phyloP scores from a whole-genome alignment of 2,329 filamentous ascomycete genomes.

The Aspergillus felis region DNA sequence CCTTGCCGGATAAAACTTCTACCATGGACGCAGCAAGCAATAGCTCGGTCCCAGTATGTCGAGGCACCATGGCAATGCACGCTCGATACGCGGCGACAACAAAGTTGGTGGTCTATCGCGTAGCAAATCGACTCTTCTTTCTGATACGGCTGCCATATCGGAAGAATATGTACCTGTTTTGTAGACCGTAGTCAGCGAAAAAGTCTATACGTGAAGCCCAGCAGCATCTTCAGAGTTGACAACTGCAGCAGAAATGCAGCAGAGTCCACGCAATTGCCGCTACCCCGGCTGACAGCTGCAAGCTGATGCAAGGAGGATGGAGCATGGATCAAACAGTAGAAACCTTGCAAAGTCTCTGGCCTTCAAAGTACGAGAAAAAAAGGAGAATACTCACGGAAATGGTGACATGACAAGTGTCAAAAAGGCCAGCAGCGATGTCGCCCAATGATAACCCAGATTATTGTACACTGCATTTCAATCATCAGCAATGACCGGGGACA shows the following conservation, averaged over 20 bases:
- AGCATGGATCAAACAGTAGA: background rate
- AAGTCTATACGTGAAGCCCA: background rate
- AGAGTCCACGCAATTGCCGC: background rate
- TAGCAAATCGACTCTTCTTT: slow-evolving; percentile 39
- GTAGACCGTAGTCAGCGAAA: slow-evolving; percentile 2
- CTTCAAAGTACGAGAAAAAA: background rate
- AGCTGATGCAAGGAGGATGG: background rate
- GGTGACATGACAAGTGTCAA: slow-evolving; percentile 43
- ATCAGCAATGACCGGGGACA: slow-evolving; percentile 19
- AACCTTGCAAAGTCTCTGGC: background rate
- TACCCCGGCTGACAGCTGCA: background rate
- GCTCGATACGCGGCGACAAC: background rate
- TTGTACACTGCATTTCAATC: slow-evolving; percentile 40
- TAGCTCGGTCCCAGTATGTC: background rate
- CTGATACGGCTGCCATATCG: slow-evolving; percentile 41
- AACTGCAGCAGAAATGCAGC: background rate
- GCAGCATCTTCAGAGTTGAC: background rate
- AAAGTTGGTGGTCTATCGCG: slow-evolving; percentile 13
- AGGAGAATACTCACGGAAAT: slow-evolving; percentile 39
- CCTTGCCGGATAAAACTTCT: background rate
- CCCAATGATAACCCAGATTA: slow-evolving; percentile 45
- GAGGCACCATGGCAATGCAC: background rate
- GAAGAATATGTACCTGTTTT: slow-evolving; percentile 42
- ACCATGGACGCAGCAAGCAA: background rate
- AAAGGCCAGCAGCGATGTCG: slow-evolving; percentile 42